Percentiles rank a stretch among this genome's conserved stretches.
phyloP scores from a whole-genome alignment of 805 yeast species.

The Candida takata region DNA sequence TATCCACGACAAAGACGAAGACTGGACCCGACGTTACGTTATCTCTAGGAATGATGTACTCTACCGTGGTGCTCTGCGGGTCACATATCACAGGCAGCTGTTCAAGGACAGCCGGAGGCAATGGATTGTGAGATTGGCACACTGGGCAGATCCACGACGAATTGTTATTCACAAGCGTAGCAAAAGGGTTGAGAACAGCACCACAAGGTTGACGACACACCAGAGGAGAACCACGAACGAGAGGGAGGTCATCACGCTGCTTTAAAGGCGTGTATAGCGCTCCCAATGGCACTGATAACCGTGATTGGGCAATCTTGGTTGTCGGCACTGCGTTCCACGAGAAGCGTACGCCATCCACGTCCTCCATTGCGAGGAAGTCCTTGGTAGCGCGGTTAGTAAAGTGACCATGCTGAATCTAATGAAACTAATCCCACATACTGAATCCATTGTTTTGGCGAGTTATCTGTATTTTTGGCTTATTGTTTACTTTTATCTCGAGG shows the following conservation, averaged over 20 bases:
- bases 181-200: slow-evolving; percentile 48
- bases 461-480: too few relatives aligned
- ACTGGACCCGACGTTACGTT: slow-evolving; percentile 29
- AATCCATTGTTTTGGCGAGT: background rate
- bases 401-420: background rate
- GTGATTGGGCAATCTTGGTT: slow-evolving; percentile 43
- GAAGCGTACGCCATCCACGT: slow-evolving; percentile 49
- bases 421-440: background rate
- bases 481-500: too few relatives aligned
- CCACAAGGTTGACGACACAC: slow-evolving; percentile 48
- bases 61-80: slow-evolving; percentile 36
- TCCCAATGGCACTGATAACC: slow-evolving; percentile 49
- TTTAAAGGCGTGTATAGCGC: slow-evolving; percentile 55
- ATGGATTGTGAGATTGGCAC: slow-evolving; percentile 42
- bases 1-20: slow-evolving; percentile 50
- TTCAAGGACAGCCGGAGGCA: slow-evolving; percentile 31
- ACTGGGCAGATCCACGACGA: slow-evolving; percentile 48
- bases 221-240: slow-evolving; percentile 34
- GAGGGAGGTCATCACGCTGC: slow-evolving; percentile 33
- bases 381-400: slow-evolving; percentile 4
- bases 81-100: slow-evolving; percentile 9
- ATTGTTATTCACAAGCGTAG: slow-evolving; percentile 21
- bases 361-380: slow-evolving; percentile 16
- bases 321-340: slow-evolving; percentile 57
- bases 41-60: slow-evolving; percentile 31